Evolutionary conservation across 2,329 filamentous ascomycete genomes (phyloP).

Genomic region (Fusarium stilboides): DNA sequence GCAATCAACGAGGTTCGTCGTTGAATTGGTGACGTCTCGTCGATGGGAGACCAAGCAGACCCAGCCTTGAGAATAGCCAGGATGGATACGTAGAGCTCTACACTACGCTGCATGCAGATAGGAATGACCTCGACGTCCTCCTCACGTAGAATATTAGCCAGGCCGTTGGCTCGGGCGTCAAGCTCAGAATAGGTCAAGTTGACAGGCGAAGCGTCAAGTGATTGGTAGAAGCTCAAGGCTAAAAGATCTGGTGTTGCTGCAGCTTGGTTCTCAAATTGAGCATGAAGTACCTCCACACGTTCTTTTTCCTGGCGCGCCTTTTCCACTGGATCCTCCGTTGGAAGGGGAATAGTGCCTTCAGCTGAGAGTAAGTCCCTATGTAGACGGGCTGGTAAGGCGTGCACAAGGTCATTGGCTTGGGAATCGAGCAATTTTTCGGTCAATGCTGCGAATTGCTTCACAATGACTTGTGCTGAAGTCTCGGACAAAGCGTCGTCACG

Average conservation of each 20-base stretch:
- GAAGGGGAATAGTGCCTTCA: conserved; percentile 6
- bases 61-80: conserved; percentile 33
- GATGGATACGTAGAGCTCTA: conserved; percentile 28
- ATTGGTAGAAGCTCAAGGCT: conserved; percentile 23
- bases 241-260: conserved; percentile 1
- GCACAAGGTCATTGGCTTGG: neutral
- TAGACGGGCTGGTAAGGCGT: conserved; percentile 10
- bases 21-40: conserved; percentile 25
- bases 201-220: neutral
- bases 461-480: conserved; percentile 1
- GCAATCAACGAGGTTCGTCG: conserved; percentile 32
- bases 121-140: conserved; percentile 30
- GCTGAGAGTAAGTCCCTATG: conserved; percentile 5
- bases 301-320: neutral
- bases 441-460: conserved; percentile 18
- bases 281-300: neutral
- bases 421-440: neutral
- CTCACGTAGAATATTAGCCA: conserved; percentile 16
- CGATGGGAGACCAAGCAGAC: conserved; percentile 32
- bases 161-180: conserved; percentile 23
- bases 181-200: conserved; percentile 28
- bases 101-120: conserved; percentile 18
- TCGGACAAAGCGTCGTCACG: conserved; percentile 17
- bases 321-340: neutral
- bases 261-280: conserved; percentile 34